phyloP scores from a whole-genome alignment of 1,284 basidiomycete species.

The Sanghuangporus baumii region DNA sequence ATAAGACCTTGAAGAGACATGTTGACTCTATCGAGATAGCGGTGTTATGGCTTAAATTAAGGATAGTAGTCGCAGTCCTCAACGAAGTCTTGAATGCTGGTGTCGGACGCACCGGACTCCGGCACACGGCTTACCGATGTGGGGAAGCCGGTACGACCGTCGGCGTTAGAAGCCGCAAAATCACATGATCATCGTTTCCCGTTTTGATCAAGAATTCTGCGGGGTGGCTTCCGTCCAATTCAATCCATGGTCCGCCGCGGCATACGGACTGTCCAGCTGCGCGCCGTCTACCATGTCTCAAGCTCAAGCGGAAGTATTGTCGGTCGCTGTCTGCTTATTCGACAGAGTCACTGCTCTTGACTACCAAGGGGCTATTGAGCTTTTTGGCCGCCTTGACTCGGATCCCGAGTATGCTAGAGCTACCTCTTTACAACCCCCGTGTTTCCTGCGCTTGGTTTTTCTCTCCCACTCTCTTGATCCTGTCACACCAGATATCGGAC shows the following conservation, averaged over 20 bases:
- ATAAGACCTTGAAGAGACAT: constrained; percentile 81
- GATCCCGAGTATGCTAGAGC: constrained; percentile 21
- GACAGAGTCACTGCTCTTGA: constrained; percentile 27
- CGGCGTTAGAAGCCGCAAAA: neutral
- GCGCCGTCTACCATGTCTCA: neutral
- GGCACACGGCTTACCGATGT: neutral
- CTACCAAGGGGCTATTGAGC: constrained; percentile 30
- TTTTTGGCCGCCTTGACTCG: constrained; percentile 27
- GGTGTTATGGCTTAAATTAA: neutral
- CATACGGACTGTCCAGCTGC: neutral
- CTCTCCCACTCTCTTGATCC: constrained; percentile 23
- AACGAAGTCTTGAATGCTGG: neutral
- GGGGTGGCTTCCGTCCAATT: neutral
- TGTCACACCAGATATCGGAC: constrained; percentile 19
- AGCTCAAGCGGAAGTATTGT: constrained; percentile 8
- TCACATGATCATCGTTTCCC: neutral
- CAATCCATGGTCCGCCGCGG: neutral
- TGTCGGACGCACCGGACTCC: neutral
- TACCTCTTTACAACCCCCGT: neutral
- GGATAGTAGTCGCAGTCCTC: neutral
- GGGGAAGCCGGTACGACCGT: neutral
- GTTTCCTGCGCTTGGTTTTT: constrained; percentile 19
- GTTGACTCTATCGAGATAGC: neutral
- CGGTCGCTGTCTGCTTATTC: constrained; percentile 28
- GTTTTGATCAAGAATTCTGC: neutral